Conservation (phyloP, 176 grass and related monocot species). For the Musa beccarii region DNA sequence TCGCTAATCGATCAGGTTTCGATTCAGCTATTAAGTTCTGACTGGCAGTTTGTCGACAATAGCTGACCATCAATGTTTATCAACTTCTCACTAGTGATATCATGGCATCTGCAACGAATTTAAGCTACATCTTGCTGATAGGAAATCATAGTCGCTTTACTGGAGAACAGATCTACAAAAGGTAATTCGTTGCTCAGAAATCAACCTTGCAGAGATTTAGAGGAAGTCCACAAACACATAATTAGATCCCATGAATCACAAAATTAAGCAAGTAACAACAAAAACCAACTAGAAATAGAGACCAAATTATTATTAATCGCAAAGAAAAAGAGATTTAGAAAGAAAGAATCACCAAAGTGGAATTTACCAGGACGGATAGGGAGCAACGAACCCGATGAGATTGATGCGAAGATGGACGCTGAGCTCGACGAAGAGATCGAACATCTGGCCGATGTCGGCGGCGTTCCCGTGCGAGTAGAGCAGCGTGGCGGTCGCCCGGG, state of each 20-base stretch:
- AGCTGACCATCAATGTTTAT: too few species aligned
- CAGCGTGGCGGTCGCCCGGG: conserved; percentile 49
- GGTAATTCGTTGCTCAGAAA: background rate
- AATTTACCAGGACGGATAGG: background rate
- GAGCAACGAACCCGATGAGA: conserved; percentile 47
- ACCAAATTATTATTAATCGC: background rate
- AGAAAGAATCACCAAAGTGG: background rate
- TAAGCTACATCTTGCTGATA: too few species aligned
- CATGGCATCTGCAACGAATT: too few species aligned
- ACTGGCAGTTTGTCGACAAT: too few species aligned
- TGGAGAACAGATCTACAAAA: background rate
- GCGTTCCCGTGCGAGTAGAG: conserved; percentile 93
- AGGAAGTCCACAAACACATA: background rate
- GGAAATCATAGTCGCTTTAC: background rate
- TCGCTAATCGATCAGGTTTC: too few species aligned
- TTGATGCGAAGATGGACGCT: conserved; percentile 83
- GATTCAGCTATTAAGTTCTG: too few species aligned
- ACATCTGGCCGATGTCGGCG: conserved; percentile 84
- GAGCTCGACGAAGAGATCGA: conserved; percentile 84
- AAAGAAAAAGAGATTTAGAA: background rate
- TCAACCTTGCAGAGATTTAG: background rate
- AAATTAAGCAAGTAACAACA: background rate
- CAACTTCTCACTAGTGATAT: too few species aligned
- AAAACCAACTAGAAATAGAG: background rate
- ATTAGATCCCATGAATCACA: background rate